Conservation (phyloP, 129 eudicot species). For the Ambrosia artemisiifolia region DNA sequence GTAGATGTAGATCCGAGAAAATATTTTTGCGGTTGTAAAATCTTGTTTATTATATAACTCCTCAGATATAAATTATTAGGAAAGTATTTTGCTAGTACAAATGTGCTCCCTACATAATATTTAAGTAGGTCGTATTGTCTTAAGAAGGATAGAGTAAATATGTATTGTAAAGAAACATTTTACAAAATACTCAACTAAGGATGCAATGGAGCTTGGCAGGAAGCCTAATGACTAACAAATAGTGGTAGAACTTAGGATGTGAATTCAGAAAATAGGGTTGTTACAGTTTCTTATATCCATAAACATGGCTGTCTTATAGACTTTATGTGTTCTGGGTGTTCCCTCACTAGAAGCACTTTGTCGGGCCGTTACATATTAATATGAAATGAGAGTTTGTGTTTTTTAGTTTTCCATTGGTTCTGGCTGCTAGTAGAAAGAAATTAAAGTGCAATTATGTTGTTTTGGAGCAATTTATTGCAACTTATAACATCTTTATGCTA, state of each 20-base stretch:
- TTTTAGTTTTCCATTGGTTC: background rate
- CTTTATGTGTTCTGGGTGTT: background rate
- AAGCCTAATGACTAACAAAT: background rate
- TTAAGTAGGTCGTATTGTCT: background rate
- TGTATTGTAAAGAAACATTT: background rate
- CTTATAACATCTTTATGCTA: slow-evolving; percentile 22
- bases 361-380: background rate
- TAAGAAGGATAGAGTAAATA: background rate
- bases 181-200: background rate
- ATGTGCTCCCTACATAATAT: background rate
- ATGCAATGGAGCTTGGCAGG: background rate
- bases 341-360: background rate
- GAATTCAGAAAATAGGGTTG: background rate
- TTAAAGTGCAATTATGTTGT: slow-evolving; percentile 11
- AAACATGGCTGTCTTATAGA: background rate
- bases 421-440: background rate
- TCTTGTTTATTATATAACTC: background rate
- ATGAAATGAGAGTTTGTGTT: background rate
- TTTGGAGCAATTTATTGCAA: background rate
- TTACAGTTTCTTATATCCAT: background rate
- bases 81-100: background rate
- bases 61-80: background rate
- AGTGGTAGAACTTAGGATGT: background rate
- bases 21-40: background rate
- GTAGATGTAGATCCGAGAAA: background rate